phyloP scores from a whole-genome alignment of 495 filamentous ascomycete species.

The Xylaria acuta region DNA sequence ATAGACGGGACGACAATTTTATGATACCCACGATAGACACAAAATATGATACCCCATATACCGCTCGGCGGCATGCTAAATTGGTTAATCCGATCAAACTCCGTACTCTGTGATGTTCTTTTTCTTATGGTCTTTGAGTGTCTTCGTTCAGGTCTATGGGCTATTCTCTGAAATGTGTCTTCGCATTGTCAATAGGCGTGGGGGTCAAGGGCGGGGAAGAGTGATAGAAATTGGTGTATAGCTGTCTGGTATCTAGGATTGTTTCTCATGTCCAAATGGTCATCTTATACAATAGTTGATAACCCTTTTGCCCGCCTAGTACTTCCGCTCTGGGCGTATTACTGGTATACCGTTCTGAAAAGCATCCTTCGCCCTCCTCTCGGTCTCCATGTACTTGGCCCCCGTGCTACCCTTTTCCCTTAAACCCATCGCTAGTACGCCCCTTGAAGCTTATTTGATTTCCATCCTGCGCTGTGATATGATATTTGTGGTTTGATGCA shows the following conservation, averaged over 20 bases:
- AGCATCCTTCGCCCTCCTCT: not conserved
- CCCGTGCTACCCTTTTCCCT: not conserved
- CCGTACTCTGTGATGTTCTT: not conserved
- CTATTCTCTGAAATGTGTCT: not conserved
- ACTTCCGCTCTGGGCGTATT: not conserved
- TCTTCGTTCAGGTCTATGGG: not conserved
- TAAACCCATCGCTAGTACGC: constrained; percentile 1
- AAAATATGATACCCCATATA: constrained; percentile 16
- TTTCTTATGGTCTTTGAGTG: not conserved
- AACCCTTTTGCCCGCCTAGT: not conserved
- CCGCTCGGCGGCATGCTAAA: not conserved
- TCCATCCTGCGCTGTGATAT: constrained; percentile 1
- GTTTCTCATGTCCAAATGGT: not conserved
- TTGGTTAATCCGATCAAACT: not conserved
- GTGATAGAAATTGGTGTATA: not conserved
- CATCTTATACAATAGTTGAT: not conserved
- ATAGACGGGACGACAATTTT: not conserved
- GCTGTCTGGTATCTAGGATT: constrained; percentile 4
- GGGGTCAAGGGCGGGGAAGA: not conserved
- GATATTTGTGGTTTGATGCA: not conserved
- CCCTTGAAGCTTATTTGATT: constrained; percentile 1
- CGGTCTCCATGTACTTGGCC: not conserved
- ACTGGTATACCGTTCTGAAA: not conserved
- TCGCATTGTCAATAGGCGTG: not conserved
- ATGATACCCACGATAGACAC: constrained; percentile 20